Conservation (phyloP, 2,329 filamentous ascomycete species). For the Paecilomyces variotii region DNA sequence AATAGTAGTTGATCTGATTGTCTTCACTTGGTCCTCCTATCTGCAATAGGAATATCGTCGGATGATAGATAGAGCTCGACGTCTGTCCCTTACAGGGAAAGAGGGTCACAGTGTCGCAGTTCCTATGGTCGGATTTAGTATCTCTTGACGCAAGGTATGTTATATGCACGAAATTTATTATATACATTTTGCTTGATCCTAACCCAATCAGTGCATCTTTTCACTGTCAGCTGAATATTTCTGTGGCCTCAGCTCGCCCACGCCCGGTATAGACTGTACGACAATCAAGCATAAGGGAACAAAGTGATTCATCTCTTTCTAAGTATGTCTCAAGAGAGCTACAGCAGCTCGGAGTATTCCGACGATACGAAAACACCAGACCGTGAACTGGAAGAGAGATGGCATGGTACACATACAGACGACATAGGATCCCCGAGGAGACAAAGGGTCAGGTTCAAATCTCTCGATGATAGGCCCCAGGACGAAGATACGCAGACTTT, state of each 20-base stretch:
- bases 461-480: neutral
- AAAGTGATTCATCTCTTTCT: neutral
- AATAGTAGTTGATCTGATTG: neutral
- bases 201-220: too few relatives aligned
- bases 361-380: neutral
- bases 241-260: too few relatives aligned
- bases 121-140: too few relatives aligned
- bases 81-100: neutral
- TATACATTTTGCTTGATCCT: too few relatives aligned
- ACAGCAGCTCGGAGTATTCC: neutral
- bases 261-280: neutral
- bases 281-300: neutral
- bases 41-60: neutral
- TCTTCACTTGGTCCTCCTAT: neutral
- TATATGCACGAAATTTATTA: too few relatives aligned
- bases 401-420: neutral
- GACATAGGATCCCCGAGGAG: neutral
- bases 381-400: neutral
- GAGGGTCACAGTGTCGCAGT: neutral
- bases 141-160: too few relatives aligned
- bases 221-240: too few relatives aligned
- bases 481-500: neutral
- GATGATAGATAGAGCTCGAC: neutral
- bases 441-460: neutral
- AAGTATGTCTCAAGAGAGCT: neutral